These are phyloP conservation scores for Erigeron canadensis DNA, from an alignment of 129 eudicot genomes.

Conservation along the genomic window DNA sequence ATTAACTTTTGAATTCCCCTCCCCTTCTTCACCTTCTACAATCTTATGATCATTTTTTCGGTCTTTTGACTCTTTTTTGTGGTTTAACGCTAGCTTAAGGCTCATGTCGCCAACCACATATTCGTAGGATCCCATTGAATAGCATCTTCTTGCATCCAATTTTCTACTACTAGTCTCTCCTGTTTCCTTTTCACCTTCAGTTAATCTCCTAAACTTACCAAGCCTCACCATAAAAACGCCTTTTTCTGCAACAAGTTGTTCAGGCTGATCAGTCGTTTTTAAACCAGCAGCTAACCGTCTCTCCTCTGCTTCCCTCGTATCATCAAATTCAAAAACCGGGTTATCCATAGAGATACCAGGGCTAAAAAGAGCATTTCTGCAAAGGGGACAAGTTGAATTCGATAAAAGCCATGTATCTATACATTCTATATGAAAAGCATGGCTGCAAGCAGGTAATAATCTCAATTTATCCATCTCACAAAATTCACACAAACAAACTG, in stretches of 20 bases:
- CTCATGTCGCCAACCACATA: slow-evolving; percentile 66
- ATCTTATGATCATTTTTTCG: slow-evolving; percentile 1
- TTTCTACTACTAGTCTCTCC: slow-evolving; percentile 70
- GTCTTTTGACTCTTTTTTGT: slow-evolving; percentile 15
- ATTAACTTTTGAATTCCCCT: slow-evolving; percentile 19
- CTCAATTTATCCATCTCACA: slow-evolving; percentile 37
- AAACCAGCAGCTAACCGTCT: slow-evolving; percentile 18
- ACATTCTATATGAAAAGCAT: slow-evolving; percentile 60
- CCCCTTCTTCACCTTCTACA: slow-evolving; percentile 30
- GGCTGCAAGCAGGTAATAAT: slow-evolving; percentile 51
- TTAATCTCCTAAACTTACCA: slow-evolving; percentile 50
- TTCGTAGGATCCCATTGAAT: slow-evolving; percentile 89
- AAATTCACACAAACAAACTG: slow-evolving; percentile 62
- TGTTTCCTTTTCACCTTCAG: slow-evolving; percentile 21
- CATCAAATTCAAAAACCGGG: slow-evolving; percentile 47
- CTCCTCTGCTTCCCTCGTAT: slow-evolving; percentile 25
- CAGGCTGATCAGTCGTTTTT: slow-evolving; percentile 19
- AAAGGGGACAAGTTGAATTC: slow-evolving; percentile 60
- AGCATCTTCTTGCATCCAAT: slow-evolving; percentile 88
- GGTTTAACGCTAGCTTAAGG: slow-evolving; percentile 61
- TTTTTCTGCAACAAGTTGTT: slow-evolving; percentile 28
- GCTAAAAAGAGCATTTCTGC: slow-evolving; percentile 41
- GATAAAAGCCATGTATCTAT: slow-evolving; percentile 68
- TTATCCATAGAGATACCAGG: slow-evolving; percentile 32
- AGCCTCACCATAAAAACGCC: slow-evolving; percentile 51